These are phyloP conservation scores for Exophiala viscosa DNA, from an alignment of 2,329 filamentous ascomycete genomes.

Conservation along the genomic window DNA sequence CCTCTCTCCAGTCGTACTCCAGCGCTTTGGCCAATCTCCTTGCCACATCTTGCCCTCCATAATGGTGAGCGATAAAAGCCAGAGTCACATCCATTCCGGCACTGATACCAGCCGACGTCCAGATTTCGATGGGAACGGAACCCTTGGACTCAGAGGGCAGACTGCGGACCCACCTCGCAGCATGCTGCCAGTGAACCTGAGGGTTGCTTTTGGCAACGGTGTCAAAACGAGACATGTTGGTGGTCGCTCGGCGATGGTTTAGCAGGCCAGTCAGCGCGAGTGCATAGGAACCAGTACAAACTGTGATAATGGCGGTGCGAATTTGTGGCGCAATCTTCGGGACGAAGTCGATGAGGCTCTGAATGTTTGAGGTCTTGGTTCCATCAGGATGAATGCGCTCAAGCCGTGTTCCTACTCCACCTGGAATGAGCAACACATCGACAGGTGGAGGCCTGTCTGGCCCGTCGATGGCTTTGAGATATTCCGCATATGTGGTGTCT, in stretches of 20 bases:
- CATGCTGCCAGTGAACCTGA: slow-evolving; percentile 57
- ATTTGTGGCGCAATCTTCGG: slow-evolving; percentile 15
- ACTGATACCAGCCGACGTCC: slow-evolving; percentile 61
- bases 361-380: slow-evolving; percentile 16
- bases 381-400: slow-evolving; percentile 18
- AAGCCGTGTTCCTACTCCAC: slow-evolving; percentile 51
- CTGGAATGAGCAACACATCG: slow-evolving; percentile 64
- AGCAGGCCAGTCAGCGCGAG: slow-evolving; percentile 58
- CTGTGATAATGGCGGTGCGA: slow-evolving; percentile 47
- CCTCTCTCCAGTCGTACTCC: slow-evolving; percentile 59
- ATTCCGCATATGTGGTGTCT: slow-evolving; percentile 45
- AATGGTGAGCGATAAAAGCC: slow-evolving; percentile 54
- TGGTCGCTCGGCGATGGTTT: slow-evolving; percentile 60
- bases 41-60: slow-evolving; percentile 50
- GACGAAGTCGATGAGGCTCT: slow-evolving; percentile 19
- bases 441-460: slow-evolving; percentile 1
- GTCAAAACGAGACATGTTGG: slow-evolving; percentile 60
- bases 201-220: slow-evolving; percentile 47
- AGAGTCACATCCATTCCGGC: slow-evolving; percentile 61
- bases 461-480: slow-evolving; percentile 5
- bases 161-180: slow-evolving; percentile 57
- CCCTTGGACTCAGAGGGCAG: slow-evolving; percentile 15
- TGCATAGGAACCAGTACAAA: slow-evolving; percentile 63
- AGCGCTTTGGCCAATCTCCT: slow-evolving; percentile 47
- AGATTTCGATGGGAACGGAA: slow-evolving; percentile 40